Conservation (phyloP, 768 basidiomycete species). For the Collybia nuda region DNA sequence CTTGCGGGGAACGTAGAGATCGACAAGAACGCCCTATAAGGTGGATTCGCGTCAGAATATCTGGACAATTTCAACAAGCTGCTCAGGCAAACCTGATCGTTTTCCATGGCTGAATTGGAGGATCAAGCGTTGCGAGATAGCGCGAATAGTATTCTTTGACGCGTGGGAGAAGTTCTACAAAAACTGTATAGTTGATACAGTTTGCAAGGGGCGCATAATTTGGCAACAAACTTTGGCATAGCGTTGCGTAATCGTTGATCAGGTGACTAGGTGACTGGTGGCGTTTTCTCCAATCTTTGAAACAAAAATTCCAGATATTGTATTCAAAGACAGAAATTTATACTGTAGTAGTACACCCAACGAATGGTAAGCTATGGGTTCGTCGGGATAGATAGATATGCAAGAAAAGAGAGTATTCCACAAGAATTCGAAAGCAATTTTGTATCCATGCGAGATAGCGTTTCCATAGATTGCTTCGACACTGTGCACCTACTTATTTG, state of each 20-base stretch:
- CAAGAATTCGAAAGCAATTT: background rate
- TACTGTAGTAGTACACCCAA: too few species aligned
- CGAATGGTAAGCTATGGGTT: too few species aligned
- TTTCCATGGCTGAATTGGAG: slow-evolving; percentile 63
- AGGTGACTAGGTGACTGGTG: too few species aligned
- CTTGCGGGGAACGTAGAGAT: slow-evolving; percentile 99
- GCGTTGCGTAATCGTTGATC: too few species aligned
- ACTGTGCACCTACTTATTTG: slow-evolving; percentile 7
- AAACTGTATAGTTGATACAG: slow-evolving; percentile 40
- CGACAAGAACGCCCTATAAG: slow-evolving; percentile 91
- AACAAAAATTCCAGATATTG: too few species aligned
- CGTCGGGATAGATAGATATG: too few species aligned
- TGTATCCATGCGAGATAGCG: background rate
- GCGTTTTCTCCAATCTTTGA: too few species aligned
- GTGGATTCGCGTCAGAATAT: background rate
- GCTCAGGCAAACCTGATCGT: slow-evolving; percentile 70
- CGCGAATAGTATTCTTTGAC: slow-evolving; percentile 15
- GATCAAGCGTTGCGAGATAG: slow-evolving; percentile 20
- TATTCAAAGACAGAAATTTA: too few species aligned
- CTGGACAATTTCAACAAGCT: background rate
- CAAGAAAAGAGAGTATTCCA: too few species aligned
- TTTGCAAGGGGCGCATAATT: background rate
- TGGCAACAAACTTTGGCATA: too few species aligned
- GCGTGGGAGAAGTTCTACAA: slow-evolving; percentile 34
- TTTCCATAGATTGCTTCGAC: too few species aligned